Conservation (phyloP, 2,329 filamentous ascomycete species). For the Claviceps sp. region DNA sequence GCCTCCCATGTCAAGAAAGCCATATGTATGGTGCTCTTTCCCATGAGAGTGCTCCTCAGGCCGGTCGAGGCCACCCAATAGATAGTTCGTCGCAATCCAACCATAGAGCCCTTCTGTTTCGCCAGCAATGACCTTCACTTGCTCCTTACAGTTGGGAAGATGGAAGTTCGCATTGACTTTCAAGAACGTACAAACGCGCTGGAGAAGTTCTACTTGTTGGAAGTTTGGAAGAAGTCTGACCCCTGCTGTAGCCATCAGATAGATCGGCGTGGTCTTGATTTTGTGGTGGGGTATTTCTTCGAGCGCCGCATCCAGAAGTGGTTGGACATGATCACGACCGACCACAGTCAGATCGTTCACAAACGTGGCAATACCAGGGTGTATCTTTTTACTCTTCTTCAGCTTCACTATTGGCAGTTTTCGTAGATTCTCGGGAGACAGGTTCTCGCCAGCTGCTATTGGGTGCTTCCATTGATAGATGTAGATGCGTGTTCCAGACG, state of each 20-base stretch:
- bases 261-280: slow-evolving; percentile 76
- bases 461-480: slow-evolving; percentile 89
- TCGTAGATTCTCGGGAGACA: slow-evolving; percentile 30
- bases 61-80: slow-evolving; percentile 79
- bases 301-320: slow-evolving; percentile 70
- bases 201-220: slow-evolving; percentile 60
- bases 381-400: slow-evolving; percentile 84
- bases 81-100: slow-evolving; percentile 94
- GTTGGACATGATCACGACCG: slow-evolving; percentile 67
- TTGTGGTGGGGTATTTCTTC: slow-evolving; percentile 63
- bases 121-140: slow-evolving; percentile 89
- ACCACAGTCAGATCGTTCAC: slow-evolving; percentile 62
- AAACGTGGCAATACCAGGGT: slow-evolving; percentile 86
- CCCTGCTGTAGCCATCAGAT: slow-evolving; percentile 88
- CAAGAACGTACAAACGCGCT: slow-evolving; percentile 72
- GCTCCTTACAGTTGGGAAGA: slow-evolving; percentile 76
- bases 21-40: slow-evolving; percentile 85
- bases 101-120: slow-evolving; percentile 94
- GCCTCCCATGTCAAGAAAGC: slow-evolving; percentile 96
- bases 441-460: slow-evolving; percentile 45
- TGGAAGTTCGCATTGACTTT: slow-evolving; percentile 64
- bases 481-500: slow-evolving; percentile 89
- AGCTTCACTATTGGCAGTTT: slow-evolving; percentile 70
- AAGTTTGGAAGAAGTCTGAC: slow-evolving; percentile 71
- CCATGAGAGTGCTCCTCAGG: slow-evolving; percentile 65